Base-by-base conservation (phyloP, 176 grass and related monocot species). In the Cenchrus americanus region DNA sequence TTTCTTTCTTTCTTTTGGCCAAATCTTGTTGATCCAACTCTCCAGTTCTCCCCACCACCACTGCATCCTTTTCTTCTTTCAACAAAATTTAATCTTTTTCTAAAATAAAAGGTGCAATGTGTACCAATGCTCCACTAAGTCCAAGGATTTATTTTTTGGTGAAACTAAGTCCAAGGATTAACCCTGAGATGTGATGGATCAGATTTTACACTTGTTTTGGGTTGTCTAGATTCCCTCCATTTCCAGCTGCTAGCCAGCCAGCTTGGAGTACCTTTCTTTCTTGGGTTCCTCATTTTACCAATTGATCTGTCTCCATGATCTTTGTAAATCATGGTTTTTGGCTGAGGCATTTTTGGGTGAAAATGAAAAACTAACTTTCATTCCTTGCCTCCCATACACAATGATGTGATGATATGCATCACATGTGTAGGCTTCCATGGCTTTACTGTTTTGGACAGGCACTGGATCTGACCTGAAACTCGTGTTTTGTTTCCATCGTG, bases 321-420 rank as follows among this genome's bases (percentile, higher is more conserved):
- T 42, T 26, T 60, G 82, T 52, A 14, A 50, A 50, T 49, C 68
- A 67, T 59, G 26, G 43, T 57, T 87, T 77, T 32, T 32, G 62
- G 58, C 17, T 26, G 23, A 55, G 47, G 55, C 78, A 62, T 41
- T 76, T 89, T 70, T 42, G 55, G 78, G 70, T 65, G 21, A 57
- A 37, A 73, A 86, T 82, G 88, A 66, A 90, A 90, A 83, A 83
- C 77, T 12, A 37, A 41, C 88, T 86, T 89, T 71, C 37, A 49
- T 84, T 24, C 50, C 51, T 69, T 77, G 22, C 22, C 62, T 76
- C 62, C 46, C 47, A 15, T 62, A 48, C 23, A 43, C 42, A 63
- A 37, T 44, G 71, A 81, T 85, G 82, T 50, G 73, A 66, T 75
- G 46, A 51, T 11, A 51, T 2, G 30, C 27, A 73, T 23, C 75